Percentiles rank a stretch among this genome's conserved stretches.
Conservation (phyloP, 129 eudicot species). For the Gnaphalium uliginosum region DNA sequence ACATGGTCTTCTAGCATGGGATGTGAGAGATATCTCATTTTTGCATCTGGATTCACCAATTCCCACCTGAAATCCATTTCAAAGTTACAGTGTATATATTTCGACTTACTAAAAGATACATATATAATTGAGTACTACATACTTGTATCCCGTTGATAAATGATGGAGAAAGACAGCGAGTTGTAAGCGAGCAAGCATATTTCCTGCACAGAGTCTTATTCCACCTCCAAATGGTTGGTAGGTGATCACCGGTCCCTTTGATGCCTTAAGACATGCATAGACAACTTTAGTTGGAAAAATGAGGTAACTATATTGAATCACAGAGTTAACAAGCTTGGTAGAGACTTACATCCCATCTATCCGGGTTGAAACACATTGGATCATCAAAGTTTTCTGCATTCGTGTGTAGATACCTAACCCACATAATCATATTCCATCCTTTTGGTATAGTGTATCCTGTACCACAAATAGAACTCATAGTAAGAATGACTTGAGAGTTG, state of each 20-base stretch:
- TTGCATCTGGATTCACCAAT: slow-evolving; percentile 54
- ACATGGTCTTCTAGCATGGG: slow-evolving; percentile 56
- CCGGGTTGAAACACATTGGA: slow-evolving; percentile 53
- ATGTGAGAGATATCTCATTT: slow-evolving; percentile 51
- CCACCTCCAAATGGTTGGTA: slow-evolving; percentile 53
- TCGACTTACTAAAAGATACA: background rate
- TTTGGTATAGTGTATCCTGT: slow-evolving; percentile 45
- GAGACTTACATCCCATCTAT: slow-evolving; percentile 56
- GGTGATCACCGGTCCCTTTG: slow-evolving; percentile 29
- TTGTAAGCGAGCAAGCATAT: slow-evolving; percentile 53
- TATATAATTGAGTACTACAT: background rate
- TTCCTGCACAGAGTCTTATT: slow-evolving; percentile 46
- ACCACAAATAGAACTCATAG: background rate
- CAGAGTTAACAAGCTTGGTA: background rate
- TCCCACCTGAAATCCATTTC: slow-evolving; percentile 48
- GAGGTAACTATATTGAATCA: background rate
- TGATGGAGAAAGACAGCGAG: slow-evolving; percentile 50
- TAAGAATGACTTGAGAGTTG: background rate
- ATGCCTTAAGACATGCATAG: slow-evolving; percentile 20
- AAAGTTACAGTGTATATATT: background rate
- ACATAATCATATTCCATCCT: slow-evolving; percentile 49
- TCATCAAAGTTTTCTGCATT: slow-evolving; percentile 48
- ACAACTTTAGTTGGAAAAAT: background rate
- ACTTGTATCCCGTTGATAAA: slow-evolving; percentile 47
- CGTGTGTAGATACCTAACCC: slow-evolving; percentile 48